Base-by-base conservation (phyloP, 306 rosid genomes). In the Coriaria nepalensis region DNA sequence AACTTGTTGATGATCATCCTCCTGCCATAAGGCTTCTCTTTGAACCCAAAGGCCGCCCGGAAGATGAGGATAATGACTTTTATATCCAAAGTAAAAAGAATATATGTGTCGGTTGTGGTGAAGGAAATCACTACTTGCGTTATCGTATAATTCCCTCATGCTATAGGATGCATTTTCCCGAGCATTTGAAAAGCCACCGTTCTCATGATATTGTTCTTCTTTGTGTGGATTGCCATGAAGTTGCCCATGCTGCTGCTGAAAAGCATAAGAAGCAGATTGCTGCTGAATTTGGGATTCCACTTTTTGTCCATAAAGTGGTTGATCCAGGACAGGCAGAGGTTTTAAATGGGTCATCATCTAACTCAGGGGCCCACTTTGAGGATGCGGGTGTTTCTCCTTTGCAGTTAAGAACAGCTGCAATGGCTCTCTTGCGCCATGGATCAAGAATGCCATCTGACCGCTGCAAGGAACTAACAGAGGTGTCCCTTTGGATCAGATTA, bases 31-130 rank as follows among this genome's bases (percentile, higher is more conserved):
- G 75, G 83, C 95, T 90, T 73, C 95, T 79, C 58, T 90, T 90
- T 56, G 94, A 90, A 74, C 95, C 98, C 56, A 85, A 90, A 73
- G 98, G 98, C 47, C 98, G 92, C 15, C 98, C 98, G 8, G 98
- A 85, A 74, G 98, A 90, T 7, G 95, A 90, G 77, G 98, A 61
- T 64, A 90, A 84, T 63, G 95, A 85, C 54, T 90, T 90, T 55
- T 90, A 84, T 58, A 73, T 90, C 70, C 95, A 81, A 59, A 90
- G 95, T 55, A 90, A 90, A 78, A 81, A 67, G 74, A 90, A 90
- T 62, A 75, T 84, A 64, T 90, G 98, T 63, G 98, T 90, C 47
- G 87, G 98, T n/a, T 90, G 95, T 44, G 94, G 98, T 34, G 85
- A 90, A 79, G 78, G 92, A 71, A 81, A 66, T 33, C 95, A 90